A percentile compares a stretch with the other conserved stretches of the same genome.
Evolutionary conservation across 306 rosid species (phyloP).

Genomic region (Ormosia emarginata): DNA sequence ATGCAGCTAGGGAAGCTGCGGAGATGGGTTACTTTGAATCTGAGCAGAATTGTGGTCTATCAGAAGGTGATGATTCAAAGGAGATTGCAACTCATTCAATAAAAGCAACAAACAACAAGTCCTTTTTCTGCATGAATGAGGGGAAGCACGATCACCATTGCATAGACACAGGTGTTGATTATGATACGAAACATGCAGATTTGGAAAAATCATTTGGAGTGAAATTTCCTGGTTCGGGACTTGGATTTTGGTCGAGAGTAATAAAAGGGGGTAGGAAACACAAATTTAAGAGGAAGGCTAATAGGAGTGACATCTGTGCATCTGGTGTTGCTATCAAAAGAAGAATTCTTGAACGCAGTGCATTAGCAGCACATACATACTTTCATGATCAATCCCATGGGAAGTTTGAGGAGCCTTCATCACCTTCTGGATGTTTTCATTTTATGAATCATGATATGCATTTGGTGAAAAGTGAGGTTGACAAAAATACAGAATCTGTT

Average conservation of each 20-base stretch:
- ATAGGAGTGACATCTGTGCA: constrained; percentile 48
- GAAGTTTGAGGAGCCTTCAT: constrained; percentile 43
- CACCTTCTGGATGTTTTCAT: constrained; percentile 27
- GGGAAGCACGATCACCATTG: constrained; percentile 69
- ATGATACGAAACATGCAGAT: constrained; percentile 72
- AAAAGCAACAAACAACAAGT: constrained; percentile 26
- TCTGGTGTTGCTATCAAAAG: constrained; percentile 47
- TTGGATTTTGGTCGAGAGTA: constrained; percentile 60
- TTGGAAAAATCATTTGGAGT: constrained; percentile 78
- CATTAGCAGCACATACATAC: constrained; percentile 59
- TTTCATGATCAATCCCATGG: constrained; percentile 47
- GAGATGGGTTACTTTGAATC: constrained; percentile 69
- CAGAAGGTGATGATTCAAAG: constrained; percentile 37
- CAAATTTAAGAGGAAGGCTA: constrained; percentile 61
- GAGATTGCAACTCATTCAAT: constrained; percentile 34
- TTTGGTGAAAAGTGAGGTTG: constrained; percentile 44
- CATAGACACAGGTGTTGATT: constrained; percentile 77
- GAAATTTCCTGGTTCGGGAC: constrained; percentile 62
- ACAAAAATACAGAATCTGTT: constrained; percentile 33
- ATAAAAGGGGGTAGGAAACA: constrained; percentile 45
- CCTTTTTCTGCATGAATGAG: constrained; percentile 60
- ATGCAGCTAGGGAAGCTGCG: constrained; percentile 69
- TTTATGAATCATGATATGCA: constrained; percentile 36
- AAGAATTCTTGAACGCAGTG: constrained; percentile 71
- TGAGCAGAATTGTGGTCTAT: constrained; percentile 39